A percentile compares a stretch with the other conserved stretches of the same genome.
phyloP scores from a whole-genome alignment of 2,329 filamentous ascomycete genomes.

The Pestalotiopsis sp. region DNA sequence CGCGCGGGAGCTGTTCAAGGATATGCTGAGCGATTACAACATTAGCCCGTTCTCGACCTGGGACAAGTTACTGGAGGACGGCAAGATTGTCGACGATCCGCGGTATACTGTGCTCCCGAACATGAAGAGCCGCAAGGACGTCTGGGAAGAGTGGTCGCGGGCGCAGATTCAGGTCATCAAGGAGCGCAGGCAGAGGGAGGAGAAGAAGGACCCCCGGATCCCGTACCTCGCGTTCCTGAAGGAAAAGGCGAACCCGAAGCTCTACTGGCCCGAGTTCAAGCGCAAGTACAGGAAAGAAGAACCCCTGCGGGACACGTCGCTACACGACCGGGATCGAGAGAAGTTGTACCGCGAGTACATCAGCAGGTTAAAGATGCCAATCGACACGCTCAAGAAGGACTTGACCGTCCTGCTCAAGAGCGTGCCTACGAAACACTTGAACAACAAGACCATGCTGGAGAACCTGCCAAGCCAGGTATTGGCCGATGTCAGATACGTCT shows the following conservation, averaged over 20 bases:
- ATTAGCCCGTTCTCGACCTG: constrained; percentile 90
- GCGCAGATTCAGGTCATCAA: constrained; percentile 75
- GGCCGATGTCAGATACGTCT: constrained; percentile 71
- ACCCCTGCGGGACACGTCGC: constrained; percentile 74
- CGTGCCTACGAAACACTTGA: constrained; percentile 60
- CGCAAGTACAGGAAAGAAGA: constrained; percentile 84
- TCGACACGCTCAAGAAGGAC: constrained; percentile 70
- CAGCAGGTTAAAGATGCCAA: constrained; percentile 66
- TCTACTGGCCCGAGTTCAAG: constrained; percentile 98
- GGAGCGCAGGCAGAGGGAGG: constrained; percentile 72
- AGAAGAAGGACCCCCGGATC: constrained; percentile 81
- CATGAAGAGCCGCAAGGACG: constrained; percentile 80
- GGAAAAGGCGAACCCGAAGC: constrained; percentile 80
- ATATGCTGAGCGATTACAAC: constrained; percentile 79
- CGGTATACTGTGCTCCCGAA: constrained; percentile 84
- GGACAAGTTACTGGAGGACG: constrained; percentile 87
- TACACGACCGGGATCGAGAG: constrained; percentile 78
- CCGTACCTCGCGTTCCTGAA: constrained; percentile 83
- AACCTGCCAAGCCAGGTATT: constrained; percentile 66
- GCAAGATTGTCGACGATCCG: constrained; percentile 79
- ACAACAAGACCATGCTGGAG: constrained; percentile 58
- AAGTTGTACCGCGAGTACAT: constrained; percentile 79
- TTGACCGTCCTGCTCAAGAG: constrained; percentile 66
- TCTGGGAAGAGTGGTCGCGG: constrained; percentile 82
- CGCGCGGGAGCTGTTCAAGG: constrained; percentile 76